Evolutionary conservation across 331 rosid species (phyloP).

Genomic region (Quercus lobata): DNA sequence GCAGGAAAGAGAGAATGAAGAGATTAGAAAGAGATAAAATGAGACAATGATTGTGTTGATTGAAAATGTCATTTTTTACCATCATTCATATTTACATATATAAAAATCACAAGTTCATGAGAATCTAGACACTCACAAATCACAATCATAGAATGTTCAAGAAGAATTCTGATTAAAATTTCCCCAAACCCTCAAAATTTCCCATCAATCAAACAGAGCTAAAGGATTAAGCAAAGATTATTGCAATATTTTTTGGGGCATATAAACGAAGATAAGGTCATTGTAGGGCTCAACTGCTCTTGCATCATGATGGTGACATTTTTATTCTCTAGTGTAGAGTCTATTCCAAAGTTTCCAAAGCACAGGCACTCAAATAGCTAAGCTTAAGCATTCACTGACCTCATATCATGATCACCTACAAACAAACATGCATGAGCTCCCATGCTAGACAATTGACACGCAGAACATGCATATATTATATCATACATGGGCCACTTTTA

Average conservation of each 20-base stretch:
- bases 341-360: too few relatives aligned
- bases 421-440: background rate
- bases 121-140: too few relatives aligned
- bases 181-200: too few relatives aligned
- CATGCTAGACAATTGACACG: background rate
- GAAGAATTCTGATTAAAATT: too few relatives aligned
- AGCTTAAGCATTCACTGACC: background rate
- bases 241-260: background rate
- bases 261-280: background rate
- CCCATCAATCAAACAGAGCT: too few relatives aligned
- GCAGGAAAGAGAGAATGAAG: too few relatives aligned
- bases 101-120: too few relatives aligned
- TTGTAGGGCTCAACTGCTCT: background rate
- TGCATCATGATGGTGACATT: background rate
- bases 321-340: background rate
- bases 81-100: too few relatives aligned
- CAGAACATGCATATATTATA: background rate
- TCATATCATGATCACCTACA: background rate
- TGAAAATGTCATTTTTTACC: too few relatives aligned
- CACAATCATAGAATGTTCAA: too few relatives aligned
- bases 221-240: background rate
- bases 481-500: background rate
- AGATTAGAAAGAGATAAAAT: too few relatives aligned
- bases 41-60: too few relatives aligned
- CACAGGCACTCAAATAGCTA: background rate